Evolutionary conservation across 1,284 basidiomycete genomes (phyloP).

Genomic region (Phylloporus sp.): DNA sequence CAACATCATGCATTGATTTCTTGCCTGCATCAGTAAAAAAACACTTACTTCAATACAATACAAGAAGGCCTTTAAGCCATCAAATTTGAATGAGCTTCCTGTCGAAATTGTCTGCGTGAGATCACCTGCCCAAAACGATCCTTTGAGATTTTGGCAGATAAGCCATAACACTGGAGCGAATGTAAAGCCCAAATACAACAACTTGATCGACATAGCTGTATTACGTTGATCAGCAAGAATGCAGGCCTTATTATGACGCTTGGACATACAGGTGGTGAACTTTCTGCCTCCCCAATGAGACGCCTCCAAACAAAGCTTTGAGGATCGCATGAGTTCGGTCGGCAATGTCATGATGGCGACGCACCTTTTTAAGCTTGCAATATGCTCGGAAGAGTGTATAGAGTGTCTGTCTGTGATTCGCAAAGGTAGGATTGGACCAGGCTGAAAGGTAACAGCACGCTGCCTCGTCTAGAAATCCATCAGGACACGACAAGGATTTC

Average conservation of each 20-base stretch:
- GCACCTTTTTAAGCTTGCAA: conserved; percentile 52
- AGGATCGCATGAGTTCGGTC: conserved; percentile 71
- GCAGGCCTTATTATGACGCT: neutral
- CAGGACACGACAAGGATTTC: conserved; percentile 44
- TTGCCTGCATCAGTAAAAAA: neutral
- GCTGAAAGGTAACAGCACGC: conserved; percentile 58
- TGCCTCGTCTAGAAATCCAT: conserved; percentile 51
- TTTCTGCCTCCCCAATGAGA: conserved; percentile 38
- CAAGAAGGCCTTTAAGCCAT: conserved; percentile 74
- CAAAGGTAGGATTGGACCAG: conserved; percentile 63
- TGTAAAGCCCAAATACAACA: no score
- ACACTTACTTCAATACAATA: conserved; percentile 61
- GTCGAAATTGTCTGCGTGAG: conserved; percentile 80
- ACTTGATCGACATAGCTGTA: conserved; percentile 76
- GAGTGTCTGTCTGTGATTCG: conserved; percentile 53
- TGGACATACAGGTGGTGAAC: conserved; percentile 65
- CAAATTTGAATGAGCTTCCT: conserved; percentile 76
- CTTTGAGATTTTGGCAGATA: conserved; percentile 68
- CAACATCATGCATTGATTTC: neutral
- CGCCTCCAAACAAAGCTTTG: conserved; percentile 41
- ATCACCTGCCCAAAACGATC: conserved; percentile 81
- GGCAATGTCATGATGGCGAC: conserved; percentile 63
- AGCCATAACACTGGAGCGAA: conserved; percentile 59
- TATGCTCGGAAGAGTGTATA: conserved; percentile 69
- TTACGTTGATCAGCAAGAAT: conserved; percentile 11